Percentiles rank a stretch among this genome's conserved stretches.
These are phyloP conservation scores for Phanerochaete sordida DNA, from an alignment of 768 basidiomycete species.

Conservation along the genomic window DNA sequence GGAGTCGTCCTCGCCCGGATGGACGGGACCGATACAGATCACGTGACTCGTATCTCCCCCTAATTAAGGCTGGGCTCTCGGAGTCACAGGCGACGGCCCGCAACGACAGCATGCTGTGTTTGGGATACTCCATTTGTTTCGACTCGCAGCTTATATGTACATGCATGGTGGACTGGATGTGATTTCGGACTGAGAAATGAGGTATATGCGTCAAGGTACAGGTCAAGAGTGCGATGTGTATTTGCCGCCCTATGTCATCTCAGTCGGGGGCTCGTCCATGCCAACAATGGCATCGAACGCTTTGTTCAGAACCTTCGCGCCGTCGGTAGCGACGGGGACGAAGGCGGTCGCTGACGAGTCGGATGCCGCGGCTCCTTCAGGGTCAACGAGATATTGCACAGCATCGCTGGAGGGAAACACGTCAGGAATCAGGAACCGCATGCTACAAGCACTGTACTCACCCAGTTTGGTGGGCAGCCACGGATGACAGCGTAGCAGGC, in stretches of 20 bases:
- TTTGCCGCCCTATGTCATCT: slow-evolving; percentile 9
- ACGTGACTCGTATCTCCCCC: background rate
- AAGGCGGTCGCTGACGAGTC: slow-evolving; percentile 9
- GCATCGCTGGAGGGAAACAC: slow-evolving; percentile 11
- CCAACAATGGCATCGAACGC: slow-evolving; percentile 23
- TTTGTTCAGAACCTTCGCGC: slow-evolving; percentile 9
- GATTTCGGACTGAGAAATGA: no score
- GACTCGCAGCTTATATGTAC: no score
- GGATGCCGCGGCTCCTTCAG: slow-evolving; percentile 11
- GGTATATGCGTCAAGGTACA: no score
- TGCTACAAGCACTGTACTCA: slow-evolving; percentile 13
- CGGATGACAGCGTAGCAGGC: slow-evolving; percentile 53
- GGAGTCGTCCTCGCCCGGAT: background rate
- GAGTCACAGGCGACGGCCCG: no score
- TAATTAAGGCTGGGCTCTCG: no score
- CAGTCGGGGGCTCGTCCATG: slow-evolving; percentile 25
- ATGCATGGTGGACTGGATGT: no score
- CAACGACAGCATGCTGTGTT: no score
- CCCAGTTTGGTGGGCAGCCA: slow-evolving; percentile 46
- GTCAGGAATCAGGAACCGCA: background rate
- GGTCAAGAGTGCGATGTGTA: no score
- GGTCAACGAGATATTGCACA: slow-evolving; percentile 22
- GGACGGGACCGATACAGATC: background rate
- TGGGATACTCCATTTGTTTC: no score
- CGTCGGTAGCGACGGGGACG: slow-evolving; percentile 7